phyloP scores from a whole-genome alignment of 208 protist genomes.

The Trypanosoma brucei region DNA sequence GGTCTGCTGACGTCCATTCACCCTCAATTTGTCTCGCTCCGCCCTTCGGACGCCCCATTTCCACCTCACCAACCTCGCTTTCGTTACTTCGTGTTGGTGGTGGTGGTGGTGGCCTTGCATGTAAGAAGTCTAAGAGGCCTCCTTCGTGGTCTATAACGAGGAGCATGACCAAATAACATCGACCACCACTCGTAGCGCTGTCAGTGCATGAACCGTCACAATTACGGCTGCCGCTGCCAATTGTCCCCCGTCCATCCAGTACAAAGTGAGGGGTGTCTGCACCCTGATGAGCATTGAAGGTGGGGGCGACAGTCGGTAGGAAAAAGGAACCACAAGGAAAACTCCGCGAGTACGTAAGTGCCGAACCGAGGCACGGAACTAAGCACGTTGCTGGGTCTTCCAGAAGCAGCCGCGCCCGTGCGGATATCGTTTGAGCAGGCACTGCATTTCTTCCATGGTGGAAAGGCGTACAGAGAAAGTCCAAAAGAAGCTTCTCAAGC shows the following conservation, averaged over 20 bases:
- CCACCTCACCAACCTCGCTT: not conserved
- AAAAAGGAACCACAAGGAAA: conserved; percentile 9
- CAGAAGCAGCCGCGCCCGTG: not conserved
- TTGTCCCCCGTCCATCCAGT: not conserved
- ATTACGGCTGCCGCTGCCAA: not conserved
- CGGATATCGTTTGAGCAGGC: not conserved
- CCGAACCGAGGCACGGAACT: conserved; percentile 4
- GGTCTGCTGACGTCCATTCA: conserved; percentile 12
- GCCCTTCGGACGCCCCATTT: conserved; percentile 7
- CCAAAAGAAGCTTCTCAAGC: conserved; percentile 28
- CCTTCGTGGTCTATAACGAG: conserved; percentile 53
- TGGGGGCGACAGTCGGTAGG: conserved; percentile 8
- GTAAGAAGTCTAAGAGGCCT: conserved; percentile 35
- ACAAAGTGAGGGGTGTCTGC: conserved; percentile 13
- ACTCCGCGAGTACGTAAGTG: not conserved
- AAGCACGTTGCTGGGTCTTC: conserved; percentile 5
- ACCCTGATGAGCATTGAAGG: conserved; percentile 4
- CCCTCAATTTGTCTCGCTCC: conserved; percentile 5
- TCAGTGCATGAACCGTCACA: not conserved
- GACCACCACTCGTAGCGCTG: not conserved
- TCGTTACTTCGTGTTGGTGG: not conserved
- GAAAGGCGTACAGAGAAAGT: conserved; percentile 17
- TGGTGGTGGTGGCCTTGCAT: conserved; percentile 12
- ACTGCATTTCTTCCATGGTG: not conserved
- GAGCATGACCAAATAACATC: conserved; percentile 31